phyloP scores from a whole-genome alignment of 306 rosid species.

The Pyrus communis region DNA sequence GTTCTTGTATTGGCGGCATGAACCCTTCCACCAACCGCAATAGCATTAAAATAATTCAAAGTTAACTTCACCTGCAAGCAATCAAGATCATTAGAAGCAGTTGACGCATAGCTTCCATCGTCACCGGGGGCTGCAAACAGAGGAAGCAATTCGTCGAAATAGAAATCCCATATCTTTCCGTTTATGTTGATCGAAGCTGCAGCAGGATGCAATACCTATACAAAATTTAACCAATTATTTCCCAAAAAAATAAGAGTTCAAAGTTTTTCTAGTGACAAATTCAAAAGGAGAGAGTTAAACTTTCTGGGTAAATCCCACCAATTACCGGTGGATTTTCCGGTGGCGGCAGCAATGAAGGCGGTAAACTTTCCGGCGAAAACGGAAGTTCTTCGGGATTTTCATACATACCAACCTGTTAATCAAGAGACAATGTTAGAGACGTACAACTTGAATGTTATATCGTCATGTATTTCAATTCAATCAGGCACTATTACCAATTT shows the following conservation, averaged over 20 bases:
- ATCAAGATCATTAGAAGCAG: conserved; percentile 81
- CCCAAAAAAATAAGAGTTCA: background rate
- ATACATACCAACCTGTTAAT: conserved; percentile 70
- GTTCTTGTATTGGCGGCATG: too few relatives aligned
- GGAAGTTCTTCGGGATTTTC: conserved; percentile 75
- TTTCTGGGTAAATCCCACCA: background rate
- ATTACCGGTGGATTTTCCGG: conserved; percentile 47
- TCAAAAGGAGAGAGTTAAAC: background rate
- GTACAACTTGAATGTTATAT: too few relatives aligned
- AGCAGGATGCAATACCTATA: conserved; percentile 59
- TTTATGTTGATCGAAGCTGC: conserved; percentile 65
- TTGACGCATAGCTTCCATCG: conserved; percentile 80
- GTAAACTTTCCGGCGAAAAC: conserved; percentile 53
- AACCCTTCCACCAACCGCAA: too few relatives aligned
- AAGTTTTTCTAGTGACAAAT: background rate
- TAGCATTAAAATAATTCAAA: background rate
- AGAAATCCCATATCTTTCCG: conserved; percentile 59
- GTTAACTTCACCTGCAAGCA: conserved; percentile 58
- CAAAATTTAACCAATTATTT: background rate
- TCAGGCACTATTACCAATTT: too few relatives aligned
- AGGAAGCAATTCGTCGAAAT: conserved; percentile 60
- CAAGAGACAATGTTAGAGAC: background rate
- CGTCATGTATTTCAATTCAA: too few relatives aligned
- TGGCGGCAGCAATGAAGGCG: conserved; percentile 45
- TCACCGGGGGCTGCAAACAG: conserved; percentile 49